Evolutionary conservation across 2,329 filamentous ascomycete species (phyloP), one percentile per base, ranked within the genome.

Genomic region (Apiospora aurea): DNA sequence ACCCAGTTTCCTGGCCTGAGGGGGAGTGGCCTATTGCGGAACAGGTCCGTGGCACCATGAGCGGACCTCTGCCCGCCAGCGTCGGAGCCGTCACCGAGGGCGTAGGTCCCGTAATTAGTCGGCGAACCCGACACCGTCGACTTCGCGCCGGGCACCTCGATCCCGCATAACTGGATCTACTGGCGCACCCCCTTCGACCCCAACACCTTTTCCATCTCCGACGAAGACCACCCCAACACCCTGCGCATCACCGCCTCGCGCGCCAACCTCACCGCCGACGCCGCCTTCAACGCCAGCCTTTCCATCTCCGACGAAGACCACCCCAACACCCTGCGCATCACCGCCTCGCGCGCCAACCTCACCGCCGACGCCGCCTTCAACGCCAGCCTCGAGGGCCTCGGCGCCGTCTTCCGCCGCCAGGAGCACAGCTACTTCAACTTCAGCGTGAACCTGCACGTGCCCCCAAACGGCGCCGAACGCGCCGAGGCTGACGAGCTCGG

Each of bases 11-110:
- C 0, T 90, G 86, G 88, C 71, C 81, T 0, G 77, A 81, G 2
- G 83, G 81, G 0, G 81, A 84, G 4, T 89, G 86, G 84, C 87
- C 87, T 0, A 29, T 83, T 71, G 74, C 84, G 71, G 53, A 77
- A 21, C 81, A 79, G 0, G 81, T 87, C 13, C 76, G 77, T 1
- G 86, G 85, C 1, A 72, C 72, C 5, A 85, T 86, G 83, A 76
- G 71, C 29, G 84, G 85, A 71, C 79, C 78, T 14, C 77, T 86
- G n/a, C 84, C 85, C 0, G 70, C 77, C 0, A 71, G 77, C 38
- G 74, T 75, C 0, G 49, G n/a, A 14, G 49, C 49, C 11, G 75
- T 81, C 7, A 74, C 84, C 4, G 78, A 79, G 18, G 84, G 83
- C 1, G 67, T 64, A 24, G 70, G 72, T 6, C 72, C 72, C 41